Evolutionary conservation across 1,139 yeast genomes (phyloP).

Genomic region (Debaryomyces sp.): DNA sequence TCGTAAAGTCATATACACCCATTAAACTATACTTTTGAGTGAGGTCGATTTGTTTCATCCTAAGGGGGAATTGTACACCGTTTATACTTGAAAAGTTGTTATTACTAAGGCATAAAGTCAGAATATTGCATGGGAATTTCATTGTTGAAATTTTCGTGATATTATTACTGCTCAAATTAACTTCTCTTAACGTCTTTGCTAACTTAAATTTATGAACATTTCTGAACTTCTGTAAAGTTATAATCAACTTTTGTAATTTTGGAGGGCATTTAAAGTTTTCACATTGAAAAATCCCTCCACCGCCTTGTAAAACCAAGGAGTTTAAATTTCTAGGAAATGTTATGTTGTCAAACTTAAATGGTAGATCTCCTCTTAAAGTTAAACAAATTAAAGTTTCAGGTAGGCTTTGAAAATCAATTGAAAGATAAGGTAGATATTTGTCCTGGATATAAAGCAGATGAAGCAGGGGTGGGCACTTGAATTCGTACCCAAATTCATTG

Average conservation of each 20-base stretch:
- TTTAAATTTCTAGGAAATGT: conserved; percentile 1
- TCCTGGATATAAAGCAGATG: conserved; percentile 1
- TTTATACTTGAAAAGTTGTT: neutral
- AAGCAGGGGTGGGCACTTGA: neutral
- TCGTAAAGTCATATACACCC: conserved; percentile 3
- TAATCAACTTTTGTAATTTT: neutral
- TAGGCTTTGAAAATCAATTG: neutral
- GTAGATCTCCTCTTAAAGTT: neutral
- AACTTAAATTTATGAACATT: conserved; percentile 3
- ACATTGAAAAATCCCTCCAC: conserved; percentile 4
- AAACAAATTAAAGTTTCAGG: neutral
- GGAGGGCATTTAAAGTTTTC: conserved; percentile 7
- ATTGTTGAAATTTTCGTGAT: conserved; percentile 1
- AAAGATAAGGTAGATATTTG: conserved; percentile 2
- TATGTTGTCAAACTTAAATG: conserved; percentile 1
- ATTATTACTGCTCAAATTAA: conserved; percentile 6
- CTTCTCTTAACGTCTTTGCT: neutral
- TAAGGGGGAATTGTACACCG: neutral
- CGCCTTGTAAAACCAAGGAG: conserved; percentile 2
- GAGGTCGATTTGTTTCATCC: neutral
- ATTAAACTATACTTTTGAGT: conserved; percentile 1
- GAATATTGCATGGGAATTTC: conserved; percentile 3
- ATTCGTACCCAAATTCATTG: neutral
- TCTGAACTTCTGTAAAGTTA: conserved; percentile 4
- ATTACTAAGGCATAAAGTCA: neutral